Conservation (phyloP, 192 early-diverging fungal species). For the Piromyces finnis region DNA sequence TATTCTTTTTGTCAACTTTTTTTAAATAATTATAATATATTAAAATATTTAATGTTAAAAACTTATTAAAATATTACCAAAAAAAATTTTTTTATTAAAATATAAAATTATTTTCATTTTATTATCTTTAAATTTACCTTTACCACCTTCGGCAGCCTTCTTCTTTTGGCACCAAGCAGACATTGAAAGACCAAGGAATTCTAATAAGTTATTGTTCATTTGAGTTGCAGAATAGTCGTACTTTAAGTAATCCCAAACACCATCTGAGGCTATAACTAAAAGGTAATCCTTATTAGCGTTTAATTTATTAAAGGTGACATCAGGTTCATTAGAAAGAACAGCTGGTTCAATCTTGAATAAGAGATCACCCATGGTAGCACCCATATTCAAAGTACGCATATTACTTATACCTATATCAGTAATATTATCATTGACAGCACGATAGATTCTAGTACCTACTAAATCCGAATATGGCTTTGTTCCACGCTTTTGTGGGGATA, state of each 20-base stretch:
- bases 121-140: not conserved
- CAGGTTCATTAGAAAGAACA: slow-evolving; percentile 21
- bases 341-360: slow-evolving; percentile 41
- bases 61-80: too few species aligned
- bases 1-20: not conserved
- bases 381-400: slow-evolving; percentile 32
- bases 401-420: slow-evolving; percentile 29
- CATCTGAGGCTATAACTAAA: slow-evolving; percentile 30
- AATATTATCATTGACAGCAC: slow-evolving; percentile 20
- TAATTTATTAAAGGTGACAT: slow-evolving; percentile 23
- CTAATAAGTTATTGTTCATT: not conserved
- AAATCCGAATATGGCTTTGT: slow-evolving; percentile 22
- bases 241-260: slow-evolving; percentile 39
- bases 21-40: not conserved
- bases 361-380: slow-evolving; percentile 41
- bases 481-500: not conserved
- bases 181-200: not conserved
- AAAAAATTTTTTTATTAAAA: not conserved
- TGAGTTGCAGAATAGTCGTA: not conserved
- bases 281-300: slow-evolving; percentile 12
- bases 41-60: too few species aligned
- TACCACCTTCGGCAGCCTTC: not conserved
- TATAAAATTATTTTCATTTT: not conserved
- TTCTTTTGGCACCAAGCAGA: not conserved
- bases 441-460: slow-evolving; percentile 22